A percentile compares a stretch with the other conserved stretches of the same genome.
phyloP scores from a whole-genome alignment of 495 filamentous ascomycete genomes.

The Aspergillus wentii region DNA sequence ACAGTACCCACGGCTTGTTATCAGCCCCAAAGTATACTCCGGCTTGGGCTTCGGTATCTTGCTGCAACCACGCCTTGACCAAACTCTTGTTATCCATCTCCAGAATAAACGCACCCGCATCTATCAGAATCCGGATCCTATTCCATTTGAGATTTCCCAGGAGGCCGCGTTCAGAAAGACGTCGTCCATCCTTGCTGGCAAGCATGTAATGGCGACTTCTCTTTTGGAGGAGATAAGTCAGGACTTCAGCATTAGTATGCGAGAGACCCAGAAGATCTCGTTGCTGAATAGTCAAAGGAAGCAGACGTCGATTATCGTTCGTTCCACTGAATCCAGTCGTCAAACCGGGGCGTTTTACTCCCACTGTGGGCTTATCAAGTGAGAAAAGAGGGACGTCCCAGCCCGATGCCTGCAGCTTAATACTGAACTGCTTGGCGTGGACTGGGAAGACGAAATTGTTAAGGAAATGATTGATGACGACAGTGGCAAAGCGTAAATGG shows the following conservation, averaged over 20 bases:
- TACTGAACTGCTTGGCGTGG: constrained; percentile 55
- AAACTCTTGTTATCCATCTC: constrained; percentile 52
- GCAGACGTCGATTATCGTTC: constrained; percentile 53
- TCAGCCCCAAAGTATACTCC: constrained; percentile 52
- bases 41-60: constrained; percentile 37
- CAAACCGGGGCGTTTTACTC: constrained; percentile 26
- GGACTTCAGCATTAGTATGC: constrained; percentile 62
- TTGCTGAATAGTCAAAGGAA: constrained; percentile 56
- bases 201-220: constrained; percentile 10
- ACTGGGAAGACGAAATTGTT: constrained; percentile 56
- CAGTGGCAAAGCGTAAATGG: constrained; percentile 41
- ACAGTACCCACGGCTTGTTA: constrained; percentile 38
- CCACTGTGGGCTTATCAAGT: not conserved
- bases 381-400: constrained; percentile 52
- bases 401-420: constrained; percentile 60
- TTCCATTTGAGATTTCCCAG: constrained; percentile 41
- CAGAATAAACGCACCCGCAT: constrained; percentile 66
- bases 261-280: constrained; percentile 47
- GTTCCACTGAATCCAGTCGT: constrained; percentile 71
- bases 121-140: constrained; percentile 54
- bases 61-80: constrained; percentile 41
- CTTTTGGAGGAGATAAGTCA: constrained; percentile 46
- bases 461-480: constrained; percentile 57
- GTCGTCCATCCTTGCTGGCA: not conserved
- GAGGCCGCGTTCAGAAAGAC: constrained; percentile 8